A percentile compares a stretch with the other conserved stretches of the same genome.
phyloP scores from a whole-genome alignment of 768 basidiomycete species.

The Daedalea quercina region DNA sequence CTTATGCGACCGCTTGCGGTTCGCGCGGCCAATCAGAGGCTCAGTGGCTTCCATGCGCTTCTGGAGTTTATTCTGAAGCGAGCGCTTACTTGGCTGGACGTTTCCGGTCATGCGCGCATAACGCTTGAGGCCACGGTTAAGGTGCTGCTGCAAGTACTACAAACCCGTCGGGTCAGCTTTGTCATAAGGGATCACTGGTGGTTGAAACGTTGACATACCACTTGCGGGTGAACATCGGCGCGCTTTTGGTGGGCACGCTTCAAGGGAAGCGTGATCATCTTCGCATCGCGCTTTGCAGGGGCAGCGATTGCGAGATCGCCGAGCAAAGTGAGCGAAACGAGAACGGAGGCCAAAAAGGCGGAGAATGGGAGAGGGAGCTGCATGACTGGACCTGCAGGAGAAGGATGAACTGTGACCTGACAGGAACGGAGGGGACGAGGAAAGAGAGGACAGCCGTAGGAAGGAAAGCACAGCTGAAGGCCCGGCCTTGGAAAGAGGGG shows the following conservation, averaged over 20 bases:
- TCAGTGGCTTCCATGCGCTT: conserved; percentile 30
- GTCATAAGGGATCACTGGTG: too few relatives aligned
- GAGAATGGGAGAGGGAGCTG: conserved; percentile 45
- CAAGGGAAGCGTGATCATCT: conserved; percentile 36
- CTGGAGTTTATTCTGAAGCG: conserved; percentile 38
- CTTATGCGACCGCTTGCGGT: conserved; percentile 10
- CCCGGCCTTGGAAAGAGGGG: conserved; percentile 28
- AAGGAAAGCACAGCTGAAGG: conserved; percentile 25
- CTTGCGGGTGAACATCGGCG: conserved; percentile 33
- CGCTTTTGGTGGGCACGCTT: conserved; percentile 27
- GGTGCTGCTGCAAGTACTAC: conserved; percentile 63
- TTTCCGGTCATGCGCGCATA: conserved; percentile 65
- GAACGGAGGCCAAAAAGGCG: conserved; percentile 45
- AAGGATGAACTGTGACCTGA: conserved; percentile 14
- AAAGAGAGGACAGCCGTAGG: conserved; percentile 15
- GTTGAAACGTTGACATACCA: conserved; percentile 32
- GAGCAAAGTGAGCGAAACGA: conserved; percentile 34
- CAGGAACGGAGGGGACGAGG: conserved; percentile 14
- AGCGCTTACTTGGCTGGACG: conserved; percentile 38
- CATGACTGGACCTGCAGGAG: conserved; percentile 37
- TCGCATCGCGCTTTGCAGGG: conserved; percentile 28
- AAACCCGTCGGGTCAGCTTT: not conserved
- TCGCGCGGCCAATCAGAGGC: conserved; percentile 23
- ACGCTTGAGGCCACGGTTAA: conserved; percentile 59
- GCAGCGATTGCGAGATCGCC: conserved; percentile 37